Evolutionary conservation across 2,329 filamentous ascomycete species (phyloP).

Genomic region (Exophiala sideris): DNA sequence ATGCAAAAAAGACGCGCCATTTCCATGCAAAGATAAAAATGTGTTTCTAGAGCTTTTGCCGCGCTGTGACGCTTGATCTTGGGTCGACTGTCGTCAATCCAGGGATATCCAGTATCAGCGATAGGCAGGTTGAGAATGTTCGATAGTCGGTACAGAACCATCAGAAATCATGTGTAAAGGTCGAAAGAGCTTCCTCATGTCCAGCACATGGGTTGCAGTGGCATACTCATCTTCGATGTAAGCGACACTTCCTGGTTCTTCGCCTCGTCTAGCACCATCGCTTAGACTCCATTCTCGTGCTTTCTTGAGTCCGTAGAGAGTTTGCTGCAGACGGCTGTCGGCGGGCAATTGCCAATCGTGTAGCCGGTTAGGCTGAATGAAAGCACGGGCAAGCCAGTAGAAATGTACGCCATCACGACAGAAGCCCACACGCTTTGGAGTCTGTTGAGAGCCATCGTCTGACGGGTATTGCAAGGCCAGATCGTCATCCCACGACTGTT

Average conservation of each 20-base stretch:
- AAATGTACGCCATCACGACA: slow-evolving; percentile 69
- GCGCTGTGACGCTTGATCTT: neutral
- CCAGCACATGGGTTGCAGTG: slow-evolving; percentile 60
- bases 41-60: neutral
- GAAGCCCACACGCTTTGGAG: slow-evolving; percentile 62
- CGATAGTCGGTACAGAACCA: neutral
- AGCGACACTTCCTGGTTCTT: slow-evolving; percentile 65
- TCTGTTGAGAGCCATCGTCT: slow-evolving; percentile 24
- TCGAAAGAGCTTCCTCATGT: slow-evolving; percentile 69
- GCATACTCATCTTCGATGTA: slow-evolving; percentile 67
- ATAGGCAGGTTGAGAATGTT: neutral
- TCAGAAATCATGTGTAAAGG: slow-evolving; percentile 41
- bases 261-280: slow-evolving; percentile 62
- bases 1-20: slow-evolving; percentile 17
- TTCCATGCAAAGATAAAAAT: slow-evolving; percentile 6
- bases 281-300: slow-evolving; percentile 60
- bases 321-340: slow-evolving; percentile 59
- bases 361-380: slow-evolving; percentile 57
- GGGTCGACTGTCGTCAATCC: neutral
- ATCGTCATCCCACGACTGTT: slow-evolving; percentile 67
- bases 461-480: slow-evolving; percentile 65
- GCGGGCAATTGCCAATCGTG: slow-evolving; percentile 54
- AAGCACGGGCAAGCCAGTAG: slow-evolving; percentile 66
- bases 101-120: neutral
- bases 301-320: slow-evolving; percentile 60